Evolutionary conservation across 2,329 filamentous ascomycete species (phyloP), one percentile per base, ranked within the genome.

Genomic region (Clonostachys solani): DNA sequence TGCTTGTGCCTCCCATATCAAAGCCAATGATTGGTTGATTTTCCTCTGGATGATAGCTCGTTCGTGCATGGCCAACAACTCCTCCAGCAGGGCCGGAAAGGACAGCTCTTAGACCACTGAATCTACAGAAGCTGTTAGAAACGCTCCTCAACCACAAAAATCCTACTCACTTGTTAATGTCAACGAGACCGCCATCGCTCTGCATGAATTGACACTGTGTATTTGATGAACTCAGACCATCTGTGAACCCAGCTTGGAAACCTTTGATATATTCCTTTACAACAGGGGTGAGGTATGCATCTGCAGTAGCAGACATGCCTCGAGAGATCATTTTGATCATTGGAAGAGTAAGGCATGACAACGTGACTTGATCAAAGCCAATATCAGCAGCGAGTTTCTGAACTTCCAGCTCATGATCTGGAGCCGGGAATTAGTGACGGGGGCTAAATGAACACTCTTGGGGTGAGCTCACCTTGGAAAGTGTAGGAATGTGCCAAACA

Each of bases 401-500:
- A 6, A 95, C 75, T 17, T 87, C 57, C 2, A 82, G 80, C 62
- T 95, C 90, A 55, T 95, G 90, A 34, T 86, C 80, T 1, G 88
- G 89, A 29, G 23, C 9, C 7, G 23, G 9, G 91, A 91, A 61
- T 96, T 91, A 0, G 1, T 88, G n/a, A 96, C 91, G 0, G 91
- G 81, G 1, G 89, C 7, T 29, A 29, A 29, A 29, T 8, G 7
- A 29, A 29, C 4, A 29, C 2, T 7, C 23, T 3, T 9, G 7
- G 7, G 23, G 8, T 29, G 8, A 29, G 8, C 23, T 29, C 23
- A 29, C 23, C 23, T 29, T 29, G 89, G 58, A 88, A 95, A 1
- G 89, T 92, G 60, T 95, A 95, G 3, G 86, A 85, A 59, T 95
- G 90, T 83, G 95, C 89, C 49, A 95, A 69, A 52, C 88, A 92